These are phyloP conservation scores for Schizonepeta tenuifolia DNA, from an alignment of 257 asterid genomes.

Conservation along the genomic window DNA sequence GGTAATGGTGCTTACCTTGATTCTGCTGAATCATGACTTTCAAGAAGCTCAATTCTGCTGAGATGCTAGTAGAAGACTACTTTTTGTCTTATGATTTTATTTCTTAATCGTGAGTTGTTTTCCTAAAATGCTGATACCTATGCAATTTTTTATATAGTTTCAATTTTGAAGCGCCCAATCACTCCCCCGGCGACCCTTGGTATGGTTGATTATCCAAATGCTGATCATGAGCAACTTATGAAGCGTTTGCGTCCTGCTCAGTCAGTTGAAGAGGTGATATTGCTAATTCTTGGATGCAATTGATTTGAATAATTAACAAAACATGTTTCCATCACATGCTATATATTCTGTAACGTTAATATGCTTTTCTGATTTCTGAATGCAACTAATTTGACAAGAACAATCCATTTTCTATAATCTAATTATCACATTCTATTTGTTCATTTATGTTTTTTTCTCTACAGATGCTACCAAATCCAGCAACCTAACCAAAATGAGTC, in stretches of 20 bases:
- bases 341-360: slow-evolving; percentile 20
- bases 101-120: not conserved
- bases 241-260: slow-evolving; percentile 93
- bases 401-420: not conserved
- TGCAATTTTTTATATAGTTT: slow-evolving; percentile 51
- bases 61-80: slow-evolving; percentile 6
- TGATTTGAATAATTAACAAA: not conserved
- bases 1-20: slow-evolving; percentile 47
- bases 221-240: slow-evolving; percentile 95
- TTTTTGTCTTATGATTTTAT: not conserved
- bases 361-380: not conserved
- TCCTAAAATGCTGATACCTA: slow-evolving; percentile 17
- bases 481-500: not conserved
- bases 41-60: slow-evolving; percentile 25
- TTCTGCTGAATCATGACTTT: slow-evolving; percentile 22
- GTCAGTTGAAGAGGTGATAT: slow-evolving; percentile 89
- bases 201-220: slow-evolving; percentile 82
- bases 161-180: slow-evolving; percentile 87
- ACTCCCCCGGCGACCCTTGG: slow-evolving; percentile 96
- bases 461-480: not conserved
- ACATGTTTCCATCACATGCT: slow-evolving; percentile 1
- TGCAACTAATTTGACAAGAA: not conserved
- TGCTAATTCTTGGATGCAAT: slow-evolving; percentile 28
- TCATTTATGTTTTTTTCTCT: slow-evolving; percentile 18
- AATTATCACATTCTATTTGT: slow-evolving; percentile 26